Conservation (phyloP, 140 eudicot species). For the Flaveria floridana region DNA sequence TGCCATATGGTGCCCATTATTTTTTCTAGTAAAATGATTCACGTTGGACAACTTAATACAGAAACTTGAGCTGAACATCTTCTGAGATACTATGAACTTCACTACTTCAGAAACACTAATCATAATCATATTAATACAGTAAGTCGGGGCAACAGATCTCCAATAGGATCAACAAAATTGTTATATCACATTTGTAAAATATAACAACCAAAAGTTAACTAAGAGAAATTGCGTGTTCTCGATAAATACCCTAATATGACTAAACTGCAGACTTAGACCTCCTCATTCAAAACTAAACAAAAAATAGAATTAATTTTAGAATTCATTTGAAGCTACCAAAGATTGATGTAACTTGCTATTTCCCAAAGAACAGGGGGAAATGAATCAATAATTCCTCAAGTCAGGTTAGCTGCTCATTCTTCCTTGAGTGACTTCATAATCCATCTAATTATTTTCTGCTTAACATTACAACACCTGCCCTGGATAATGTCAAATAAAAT, state of each 20-base stretch:
- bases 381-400: not conserved
- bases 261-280: not conserved
- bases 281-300: not conserved
- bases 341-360: not conserved
- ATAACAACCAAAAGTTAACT: not conserved
- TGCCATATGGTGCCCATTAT: not conserved
- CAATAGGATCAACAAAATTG: not conserved
- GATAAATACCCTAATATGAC: not conserved
- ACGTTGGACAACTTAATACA: not conserved
- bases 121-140: not conserved
- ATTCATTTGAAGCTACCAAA: not conserved
- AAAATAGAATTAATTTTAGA: not conserved
- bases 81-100: not conserved
- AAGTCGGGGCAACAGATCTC: not conserved
- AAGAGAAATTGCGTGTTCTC: not conserved
- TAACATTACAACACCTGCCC: not conserved
- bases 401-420: not conserved
- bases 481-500: not conserved
- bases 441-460: not conserved
- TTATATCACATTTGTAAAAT: not conserved
- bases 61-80: not conserved
- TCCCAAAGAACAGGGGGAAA: not conserved
- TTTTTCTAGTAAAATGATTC: not conserved
- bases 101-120: not conserved
- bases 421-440: constrained; percentile 13